Conservation (phyloP, 768 basidiomycete genomes). For the Phaffia tasmanica region DNA sequence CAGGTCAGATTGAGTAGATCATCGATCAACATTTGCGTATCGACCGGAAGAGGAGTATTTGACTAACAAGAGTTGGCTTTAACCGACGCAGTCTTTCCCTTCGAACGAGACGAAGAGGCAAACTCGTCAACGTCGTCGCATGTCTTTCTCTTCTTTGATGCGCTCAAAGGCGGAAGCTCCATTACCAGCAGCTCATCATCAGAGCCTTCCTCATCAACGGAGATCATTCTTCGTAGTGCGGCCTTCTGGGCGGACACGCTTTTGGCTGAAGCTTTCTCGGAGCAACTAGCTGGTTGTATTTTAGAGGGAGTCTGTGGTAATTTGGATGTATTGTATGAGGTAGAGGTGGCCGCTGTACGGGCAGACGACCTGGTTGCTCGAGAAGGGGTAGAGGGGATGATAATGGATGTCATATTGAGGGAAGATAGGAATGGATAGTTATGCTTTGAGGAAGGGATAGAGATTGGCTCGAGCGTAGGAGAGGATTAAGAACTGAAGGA, state of each 20-base stretch:
- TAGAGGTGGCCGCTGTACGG: neutral
- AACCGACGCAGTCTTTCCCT: too few relatives aligned
- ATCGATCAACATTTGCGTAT: too few relatives aligned
- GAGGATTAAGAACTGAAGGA: neutral
- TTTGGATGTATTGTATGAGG: neutral
- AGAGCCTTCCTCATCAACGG: neutral
- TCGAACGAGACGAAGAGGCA: too few relatives aligned
- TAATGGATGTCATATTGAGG: neutral
- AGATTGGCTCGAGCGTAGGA: neutral
- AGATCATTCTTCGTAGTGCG: neutral
- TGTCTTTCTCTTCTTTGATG: too few relatives aligned
- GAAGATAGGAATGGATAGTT: neutral
- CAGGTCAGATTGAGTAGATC: neutral
- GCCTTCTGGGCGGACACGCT: neutral
- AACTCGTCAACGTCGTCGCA: too few relatives aligned
- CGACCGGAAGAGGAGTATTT: too few relatives aligned
- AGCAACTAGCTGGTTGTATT: neutral
- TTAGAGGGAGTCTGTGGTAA: neutral
- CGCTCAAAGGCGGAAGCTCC: neutral
- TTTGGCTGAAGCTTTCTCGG: neutral
- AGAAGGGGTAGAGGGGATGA: neutral
- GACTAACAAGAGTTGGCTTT: too few relatives aligned
- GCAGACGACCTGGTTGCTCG: neutral
- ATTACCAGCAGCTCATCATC: neutral
- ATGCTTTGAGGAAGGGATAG: neutral